These are phyloP conservation scores for Lentinus brumalis DNA, from an alignment of 768 basidiomycete species.

Conservation along the genomic window DNA sequence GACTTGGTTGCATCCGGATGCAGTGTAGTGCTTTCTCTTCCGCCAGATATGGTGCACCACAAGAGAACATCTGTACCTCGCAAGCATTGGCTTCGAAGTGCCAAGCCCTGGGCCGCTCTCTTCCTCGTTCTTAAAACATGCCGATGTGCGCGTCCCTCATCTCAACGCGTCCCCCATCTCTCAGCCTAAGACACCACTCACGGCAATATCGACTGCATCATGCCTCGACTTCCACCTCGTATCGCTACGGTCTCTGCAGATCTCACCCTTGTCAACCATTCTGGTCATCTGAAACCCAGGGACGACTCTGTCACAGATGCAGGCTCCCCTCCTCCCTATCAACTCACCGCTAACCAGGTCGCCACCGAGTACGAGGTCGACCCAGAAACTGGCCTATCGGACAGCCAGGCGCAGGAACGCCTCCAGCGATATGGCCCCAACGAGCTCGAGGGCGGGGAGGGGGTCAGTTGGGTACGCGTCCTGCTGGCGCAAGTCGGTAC, in stretches of 20 bases:
- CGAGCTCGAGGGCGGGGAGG: slow-evolving; percentile 1
- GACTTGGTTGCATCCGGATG: no score
- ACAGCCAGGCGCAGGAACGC: not conserved
- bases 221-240: not conserved
- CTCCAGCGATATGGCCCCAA: not conserved
- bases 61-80: no score
- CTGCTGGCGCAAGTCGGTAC: not conserved
- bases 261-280: not conserved
- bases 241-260: not conserved
- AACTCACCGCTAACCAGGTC: not conserved
- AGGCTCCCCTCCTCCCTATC: not conserved
- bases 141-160: no score
- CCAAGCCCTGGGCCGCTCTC: not conserved
- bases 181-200: not conserved
- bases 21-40: no score
- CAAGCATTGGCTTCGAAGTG: no score
- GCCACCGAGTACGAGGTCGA: not conserved
- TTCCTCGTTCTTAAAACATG: no score
- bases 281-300: not conserved
- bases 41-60: no score
- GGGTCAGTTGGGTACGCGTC: not conserved
- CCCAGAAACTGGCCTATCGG: not conserved
- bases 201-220: not conserved
- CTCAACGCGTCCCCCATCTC: no score
- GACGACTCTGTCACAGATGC: not conserved